Evolutionary conservation across 78 protist genomes (phyloP).

Genomic region (Dictyostelium firmibasis): DNA sequence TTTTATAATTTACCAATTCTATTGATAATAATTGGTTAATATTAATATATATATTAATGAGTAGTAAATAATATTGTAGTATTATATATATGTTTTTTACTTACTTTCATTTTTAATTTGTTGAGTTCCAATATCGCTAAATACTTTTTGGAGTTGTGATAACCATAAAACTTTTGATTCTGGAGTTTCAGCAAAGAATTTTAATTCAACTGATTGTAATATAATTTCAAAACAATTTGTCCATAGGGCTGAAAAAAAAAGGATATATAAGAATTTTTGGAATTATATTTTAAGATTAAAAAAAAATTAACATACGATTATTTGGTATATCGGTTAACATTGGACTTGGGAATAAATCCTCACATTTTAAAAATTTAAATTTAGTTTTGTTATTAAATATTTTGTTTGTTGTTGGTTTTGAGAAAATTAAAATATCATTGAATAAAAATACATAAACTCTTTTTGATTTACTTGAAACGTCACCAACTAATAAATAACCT

Average conservation of each 20-base stretch:
- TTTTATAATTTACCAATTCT: constrained; percentile 32
- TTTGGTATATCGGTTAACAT: constrained; percentile 49
- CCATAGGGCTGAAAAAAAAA: not conserved
- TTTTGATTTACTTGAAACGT: constrained; percentile 20
- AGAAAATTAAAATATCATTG: constrained; percentile 66
- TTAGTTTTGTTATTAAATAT: constrained; percentile 36
- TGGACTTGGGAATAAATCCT: constrained; percentile 65
- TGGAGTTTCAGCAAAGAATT: constrained; percentile 35
- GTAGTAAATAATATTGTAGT: too few relatives aligned
- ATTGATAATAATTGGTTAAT: not conserved
- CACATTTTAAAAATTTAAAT: constrained; percentile 68
- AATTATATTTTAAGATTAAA: not conserved
- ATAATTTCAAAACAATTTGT: constrained; percentile 44
- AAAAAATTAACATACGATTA: constrained; percentile 29
- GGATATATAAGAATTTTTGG: too few relatives aligned
- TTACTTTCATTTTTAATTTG: constrained; percentile 18
- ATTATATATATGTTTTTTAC: too few relatives aligned
- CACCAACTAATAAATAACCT: constrained; percentile 53
- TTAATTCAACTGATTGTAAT: constrained; percentile 14
- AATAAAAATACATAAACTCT: constrained; percentile 63
- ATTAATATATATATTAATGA: not conserved
- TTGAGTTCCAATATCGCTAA: constrained; percentile 39
- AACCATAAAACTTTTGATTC: constrained; percentile 50
- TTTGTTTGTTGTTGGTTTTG: constrained; percentile 55
- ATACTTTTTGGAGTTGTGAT: constrained; percentile 33